Conservation (phyloP, 371 early-diverging fungal genomes). For the Choanephora cucurbitarum region DNA sequence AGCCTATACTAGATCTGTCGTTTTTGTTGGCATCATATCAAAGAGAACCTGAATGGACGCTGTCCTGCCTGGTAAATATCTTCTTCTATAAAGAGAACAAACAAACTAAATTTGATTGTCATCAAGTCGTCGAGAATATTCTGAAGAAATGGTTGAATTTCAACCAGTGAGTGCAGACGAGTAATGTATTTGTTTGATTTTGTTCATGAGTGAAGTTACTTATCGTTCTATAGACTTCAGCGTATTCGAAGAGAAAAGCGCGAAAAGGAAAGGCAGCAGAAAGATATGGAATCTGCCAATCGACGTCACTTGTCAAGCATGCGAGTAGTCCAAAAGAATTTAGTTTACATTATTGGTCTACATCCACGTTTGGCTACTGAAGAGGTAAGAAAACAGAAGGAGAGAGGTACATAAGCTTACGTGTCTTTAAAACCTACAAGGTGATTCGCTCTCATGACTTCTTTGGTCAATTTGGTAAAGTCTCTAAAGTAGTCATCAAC, state of each 20-base stretch:
- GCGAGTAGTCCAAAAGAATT: conserved; percentile 93
- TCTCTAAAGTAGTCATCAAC: conserved; percentile 85
- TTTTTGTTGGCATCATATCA: conserved; percentile 41
- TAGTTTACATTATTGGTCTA: conserved; percentile 93
- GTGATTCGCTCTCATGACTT: conserved; percentile 72
- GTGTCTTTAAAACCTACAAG: neutral
- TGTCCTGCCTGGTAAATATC: conserved; percentile 78
- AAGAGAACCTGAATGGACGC: conserved; percentile 76
- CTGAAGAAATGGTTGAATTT: conserved; percentile 89
- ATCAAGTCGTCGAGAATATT: conserved; percentile 65
- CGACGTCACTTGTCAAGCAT: conserved; percentile 87
- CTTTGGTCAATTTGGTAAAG: conserved; percentile 96
- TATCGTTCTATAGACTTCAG: conserved; percentile 44
- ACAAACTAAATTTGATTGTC: neutral
- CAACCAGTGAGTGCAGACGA: conserved; percentile 88
- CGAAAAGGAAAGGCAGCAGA: conserved; percentile 86
- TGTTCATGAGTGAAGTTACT: too few relatives aligned
- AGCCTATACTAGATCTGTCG: conserved; percentile 19
- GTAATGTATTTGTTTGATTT: conserved; percentile 38
- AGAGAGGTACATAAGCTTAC: neutral
- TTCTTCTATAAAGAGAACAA: neutral
- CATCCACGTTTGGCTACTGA: conserved; percentile 84
- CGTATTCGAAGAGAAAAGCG: conserved; percentile 77
- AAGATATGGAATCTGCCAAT: conserved; percentile 85
- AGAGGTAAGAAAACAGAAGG: conserved; percentile 61